Evolutionary conservation across 1,139 yeast species (phyloP), one percentile per base, ranked within the genome.

Genomic region (Blastobotrys petasosporus): DNA sequence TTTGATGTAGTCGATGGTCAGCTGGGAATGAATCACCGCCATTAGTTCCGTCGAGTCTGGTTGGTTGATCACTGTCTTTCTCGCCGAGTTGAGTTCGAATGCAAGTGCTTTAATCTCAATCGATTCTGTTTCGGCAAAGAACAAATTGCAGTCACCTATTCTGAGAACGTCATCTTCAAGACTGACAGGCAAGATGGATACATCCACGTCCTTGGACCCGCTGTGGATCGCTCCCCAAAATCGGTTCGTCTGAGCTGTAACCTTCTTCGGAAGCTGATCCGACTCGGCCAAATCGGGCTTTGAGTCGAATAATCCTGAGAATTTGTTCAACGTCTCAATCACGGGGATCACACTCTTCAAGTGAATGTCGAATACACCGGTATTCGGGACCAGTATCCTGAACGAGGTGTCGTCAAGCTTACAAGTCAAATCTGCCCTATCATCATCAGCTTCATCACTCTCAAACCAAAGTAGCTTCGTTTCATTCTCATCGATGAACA

Each of bases 381-480:
- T 32, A 37, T 53, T 54, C 4, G 62, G 61, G 8, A 57, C 39
- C 34, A 58, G 39, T 5, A 54, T 35, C n/a, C 46, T 48, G 29
- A 45, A 23, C 12, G 42, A 39, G 3, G 39, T 47, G 1, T 50
- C 49, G 7, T 39, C 48, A 8, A 46, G 10, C 28, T 36, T 36
- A 13, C 46, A 39, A 12, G 39, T 41, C 34, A 48, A 37, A 25
- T 48, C 51, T 2, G 44, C 15, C 13, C 35, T 13, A 2, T 16
- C 8, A 3, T 36, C 39, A 25, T 16, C n/a, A n/a, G n/a, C 52
- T n/a, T 49, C 49, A 2, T 32, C 48, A 11, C 32, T 37, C 11
- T 47, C 52, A 28, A 49, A 46, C 45, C 45, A 44, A 16, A 51
- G 31, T 29, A 42, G 31, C 15, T 16, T 41, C n/a, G 28, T 23